Percentiles rank a stretch among this genome's conserved stretches.
Evolutionary conservation across 228 moss, liverwort and hornwort species (phyloP).

Genomic region (Sphagnum magellanicum): DNA sequence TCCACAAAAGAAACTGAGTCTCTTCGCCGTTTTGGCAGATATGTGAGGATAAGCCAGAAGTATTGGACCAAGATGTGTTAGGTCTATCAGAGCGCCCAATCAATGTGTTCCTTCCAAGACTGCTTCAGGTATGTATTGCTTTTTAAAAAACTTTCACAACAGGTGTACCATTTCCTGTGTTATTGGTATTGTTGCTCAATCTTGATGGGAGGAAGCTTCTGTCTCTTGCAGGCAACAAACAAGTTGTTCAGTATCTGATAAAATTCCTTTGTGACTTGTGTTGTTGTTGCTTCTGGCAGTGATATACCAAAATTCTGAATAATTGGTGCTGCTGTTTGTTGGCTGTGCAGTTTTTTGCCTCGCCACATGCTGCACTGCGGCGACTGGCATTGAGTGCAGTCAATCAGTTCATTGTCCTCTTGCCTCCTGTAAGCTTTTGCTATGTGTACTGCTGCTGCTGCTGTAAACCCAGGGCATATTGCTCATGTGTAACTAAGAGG

Average conservation of each 20-base stretch:
- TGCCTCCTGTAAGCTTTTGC: constrained; percentile 69
- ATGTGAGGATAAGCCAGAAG: constrained; percentile 87
- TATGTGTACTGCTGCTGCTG: not conserved
- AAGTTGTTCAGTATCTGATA: not conserved
- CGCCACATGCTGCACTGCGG: constrained; percentile 73
- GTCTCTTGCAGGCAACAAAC: not conserved
- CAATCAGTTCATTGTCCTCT: constrained; percentile 82
- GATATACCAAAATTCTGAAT: too few species aligned
- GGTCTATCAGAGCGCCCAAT: constrained; percentile 79
- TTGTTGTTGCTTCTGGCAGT: not conserved
- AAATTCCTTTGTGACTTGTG: not conserved
- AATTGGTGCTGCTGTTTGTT: not conserved
- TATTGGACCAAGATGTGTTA: constrained; percentile 72
- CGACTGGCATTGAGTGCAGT: constrained; percentile 78
- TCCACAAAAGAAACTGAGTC: too few species aligned
- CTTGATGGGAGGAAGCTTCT: not conserved
- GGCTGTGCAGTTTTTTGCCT: constrained; percentile 78
- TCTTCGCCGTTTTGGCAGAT: constrained; percentile 41
- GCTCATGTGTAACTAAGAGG: not conserved
- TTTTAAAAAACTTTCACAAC: not conserved
- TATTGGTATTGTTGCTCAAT: not conserved
- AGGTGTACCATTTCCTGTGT: not conserved
- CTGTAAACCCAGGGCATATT: not conserved
- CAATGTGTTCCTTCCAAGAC: constrained; percentile 77
- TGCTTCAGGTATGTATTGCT: constrained; percentile 56